Evolutionary conservation across 176 grass and related monocot genomes (phyloP).

Genomic region (Musa schizocarpa): DNA sequence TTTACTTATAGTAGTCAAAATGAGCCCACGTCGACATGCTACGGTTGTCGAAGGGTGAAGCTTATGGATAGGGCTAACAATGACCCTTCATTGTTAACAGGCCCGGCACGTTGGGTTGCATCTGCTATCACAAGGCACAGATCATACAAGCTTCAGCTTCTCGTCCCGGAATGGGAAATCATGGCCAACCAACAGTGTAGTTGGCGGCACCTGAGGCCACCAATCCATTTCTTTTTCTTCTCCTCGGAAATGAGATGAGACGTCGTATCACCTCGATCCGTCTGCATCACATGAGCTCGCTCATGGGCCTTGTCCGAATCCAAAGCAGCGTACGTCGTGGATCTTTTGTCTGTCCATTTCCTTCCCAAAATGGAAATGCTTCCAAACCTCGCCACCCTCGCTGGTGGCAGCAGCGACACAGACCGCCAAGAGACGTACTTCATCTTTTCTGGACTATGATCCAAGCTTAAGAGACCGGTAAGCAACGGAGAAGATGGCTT

Average conservation of each 20-base stretch:
- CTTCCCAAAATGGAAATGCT: constrained; percentile 2
- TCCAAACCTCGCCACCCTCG: not conserved
- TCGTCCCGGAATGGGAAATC: too few species aligned
- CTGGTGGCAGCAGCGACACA: not conserved
- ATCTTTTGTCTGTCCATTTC: not conserved
- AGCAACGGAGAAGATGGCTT: not conserved
- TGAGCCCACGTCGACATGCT: too few species aligned
- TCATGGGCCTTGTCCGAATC: not conserved
- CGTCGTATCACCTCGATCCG: not conserved
- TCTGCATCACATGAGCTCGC: not conserved
- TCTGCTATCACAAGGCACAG: too few species aligned
- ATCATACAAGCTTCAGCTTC: too few species aligned
- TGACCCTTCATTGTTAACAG: too few species aligned
- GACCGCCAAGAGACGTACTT: not conserved
- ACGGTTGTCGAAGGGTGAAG: too few species aligned
- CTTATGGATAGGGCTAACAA: too few species aligned
- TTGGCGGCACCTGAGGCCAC: too few species aligned
- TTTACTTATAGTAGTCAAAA: too few species aligned
- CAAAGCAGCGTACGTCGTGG: not conserved
- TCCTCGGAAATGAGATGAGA: not conserved
- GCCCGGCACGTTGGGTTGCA: too few species aligned
- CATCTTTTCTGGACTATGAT: not conserved
- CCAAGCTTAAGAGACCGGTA: not conserved
- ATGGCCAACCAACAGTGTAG: too few species aligned
- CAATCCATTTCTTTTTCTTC: too few species aligned